phyloP scores from a whole-genome alignment of 1,139 yeast genomes.

The Sugiyamaella sp. region DNA sequence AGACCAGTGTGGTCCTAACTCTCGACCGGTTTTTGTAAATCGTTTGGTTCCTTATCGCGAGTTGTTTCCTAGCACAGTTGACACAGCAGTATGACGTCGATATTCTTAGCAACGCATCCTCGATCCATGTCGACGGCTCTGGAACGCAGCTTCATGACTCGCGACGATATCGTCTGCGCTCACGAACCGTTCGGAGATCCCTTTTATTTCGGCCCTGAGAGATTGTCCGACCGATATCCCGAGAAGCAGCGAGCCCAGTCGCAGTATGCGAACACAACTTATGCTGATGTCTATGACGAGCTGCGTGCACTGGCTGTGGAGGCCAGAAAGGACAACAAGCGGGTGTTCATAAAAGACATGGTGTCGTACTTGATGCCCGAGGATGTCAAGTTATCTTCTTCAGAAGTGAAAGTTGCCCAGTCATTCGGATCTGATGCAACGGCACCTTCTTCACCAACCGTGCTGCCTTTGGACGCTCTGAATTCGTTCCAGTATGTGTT shows the following conservation, averaged over 20 bases:
- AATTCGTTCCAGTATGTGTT: constrained; percentile 33
- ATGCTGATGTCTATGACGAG: constrained; percentile 27
- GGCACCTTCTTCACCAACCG: background rate
- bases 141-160: constrained; percentile 37
- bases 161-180: constrained; percentile 32
- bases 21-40: no score
- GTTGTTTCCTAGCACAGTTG: no score
- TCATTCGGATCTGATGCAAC: constrained; percentile 23
- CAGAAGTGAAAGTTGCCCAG: constrained; percentile 24
- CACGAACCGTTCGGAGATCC: constrained; percentile 41
- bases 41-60: no score
- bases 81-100: constrained; percentile 16
- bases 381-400: constrained; percentile 16
- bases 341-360: constrained; percentile 38
- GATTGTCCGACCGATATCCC: constrained; percentile 33
- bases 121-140: constrained; percentile 38
- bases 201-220: constrained; percentile 37
- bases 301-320: constrained; percentile 18
- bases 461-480: constrained; percentile 28
- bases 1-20: no score
- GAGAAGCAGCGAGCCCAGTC: constrained; percentile 24
- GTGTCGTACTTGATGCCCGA: constrained; percentile 39
- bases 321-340: constrained; percentile 17
- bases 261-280: constrained; percentile 28
- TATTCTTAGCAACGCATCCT: constrained; percentile 38